phyloP scores from a whole-genome alignment of 2,329 filamentous ascomycete genomes.

The Cyanodermella asteris region DNA sequence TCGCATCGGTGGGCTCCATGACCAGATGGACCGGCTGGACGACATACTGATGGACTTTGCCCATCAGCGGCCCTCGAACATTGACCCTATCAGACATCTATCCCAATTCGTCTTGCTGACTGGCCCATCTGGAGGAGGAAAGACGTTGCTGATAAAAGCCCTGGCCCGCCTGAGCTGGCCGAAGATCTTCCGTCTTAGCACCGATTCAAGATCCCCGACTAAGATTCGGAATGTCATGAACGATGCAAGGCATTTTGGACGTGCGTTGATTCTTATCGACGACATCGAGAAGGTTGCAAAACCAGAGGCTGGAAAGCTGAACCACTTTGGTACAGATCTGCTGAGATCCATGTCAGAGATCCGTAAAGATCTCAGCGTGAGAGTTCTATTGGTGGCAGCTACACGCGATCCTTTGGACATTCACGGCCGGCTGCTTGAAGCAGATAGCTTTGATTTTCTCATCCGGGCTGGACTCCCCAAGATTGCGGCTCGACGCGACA shows the following conservation, averaged over 20 bases:
- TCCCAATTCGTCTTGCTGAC: slow-evolving; percentile 46
- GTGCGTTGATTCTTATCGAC: too few species aligned
- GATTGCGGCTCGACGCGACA: slow-evolving; percentile 45
- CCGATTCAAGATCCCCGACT: slow-evolving; percentile 8
- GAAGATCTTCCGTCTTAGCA: slow-evolving; percentile 39
- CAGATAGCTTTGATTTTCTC: slow-evolving; percentile 41
- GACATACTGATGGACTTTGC: slow-evolving; percentile 26
- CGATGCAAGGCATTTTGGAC: slow-evolving; percentile 27
- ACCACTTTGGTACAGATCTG: neutral
- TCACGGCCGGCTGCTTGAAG: slow-evolving; percentile 43
- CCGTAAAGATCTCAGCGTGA: slow-evolving; percentile 16
- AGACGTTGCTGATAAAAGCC: slow-evolving; percentile 49
- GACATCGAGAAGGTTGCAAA: too few species aligned
- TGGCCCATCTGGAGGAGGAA: slow-evolving; percentile 68
- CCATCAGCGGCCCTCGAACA: slow-evolving; percentile 9
- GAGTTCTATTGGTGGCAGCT: slow-evolving; percentile 53
- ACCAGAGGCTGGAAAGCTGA: slow-evolving; percentile 6
- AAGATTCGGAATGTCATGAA: slow-evolving; percentile 14
- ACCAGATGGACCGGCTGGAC: slow-evolving; percentile 45
- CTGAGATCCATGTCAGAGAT: neutral
- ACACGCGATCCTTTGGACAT: slow-evolving; percentile 53
- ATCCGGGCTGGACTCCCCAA: slow-evolving; percentile 63
- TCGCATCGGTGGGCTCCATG: slow-evolving; percentile 49
- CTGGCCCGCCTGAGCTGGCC: slow-evolving; percentile 50
- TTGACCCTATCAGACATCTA: slow-evolving; percentile 20